These are phyloP conservation scores for Pichia sp. DNA, from an alignment of 1,139 yeast genomes.

Conservation along the genomic window DNA sequence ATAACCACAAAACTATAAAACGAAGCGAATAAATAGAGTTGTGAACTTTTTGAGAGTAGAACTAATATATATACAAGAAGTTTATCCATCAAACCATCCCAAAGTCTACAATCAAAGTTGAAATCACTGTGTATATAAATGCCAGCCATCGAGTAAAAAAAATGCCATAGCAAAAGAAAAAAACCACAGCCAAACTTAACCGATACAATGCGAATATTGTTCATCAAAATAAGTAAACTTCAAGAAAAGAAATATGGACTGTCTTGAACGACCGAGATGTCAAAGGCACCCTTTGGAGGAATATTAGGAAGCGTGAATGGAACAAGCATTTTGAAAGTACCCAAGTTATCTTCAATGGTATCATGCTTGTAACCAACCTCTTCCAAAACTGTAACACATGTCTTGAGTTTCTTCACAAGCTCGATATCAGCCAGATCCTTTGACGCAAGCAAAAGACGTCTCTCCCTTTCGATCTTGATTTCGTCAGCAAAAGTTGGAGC, in stretches of 20 bases:
- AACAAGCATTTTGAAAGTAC: slow-evolving; percentile 37
- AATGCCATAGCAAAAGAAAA: slow-evolving; percentile 1
- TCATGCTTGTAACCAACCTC: slow-evolving; percentile 24
- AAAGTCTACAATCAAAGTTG: slow-evolving; percentile 3
- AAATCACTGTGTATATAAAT: neutral
- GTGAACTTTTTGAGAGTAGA: slow-evolving; percentile 1
- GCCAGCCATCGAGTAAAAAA: neutral
- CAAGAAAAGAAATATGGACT: slow-evolving; percentile 76
- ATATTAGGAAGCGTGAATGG: slow-evolving; percentile 71
- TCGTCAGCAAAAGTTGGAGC: slow-evolving; percentile 68
- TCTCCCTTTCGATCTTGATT: slow-evolving; percentile 60
- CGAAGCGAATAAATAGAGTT: neutral
- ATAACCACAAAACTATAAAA: neutral
- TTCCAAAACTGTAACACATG: slow-evolving; percentile 68
- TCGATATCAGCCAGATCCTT: slow-evolving; percentile 45
- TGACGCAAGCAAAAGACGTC: slow-evolving; percentile 55
- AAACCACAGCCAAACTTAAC: neutral
- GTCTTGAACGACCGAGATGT: slow-evolving; percentile 64
- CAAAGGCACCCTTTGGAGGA: slow-evolving; percentile 81
- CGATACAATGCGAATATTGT: neutral
- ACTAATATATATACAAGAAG: slow-evolving; percentile 11
- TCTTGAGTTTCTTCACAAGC: slow-evolving; percentile 56
- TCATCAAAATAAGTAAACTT: neutral
- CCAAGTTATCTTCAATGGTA: slow-evolving; percentile 27
- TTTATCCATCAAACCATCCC: slow-evolving; percentile 10